Base-by-base conservation (phyloP, 495 filamentous ascomycete genomes). In the Hapsidospora chrysogenum region DNA sequence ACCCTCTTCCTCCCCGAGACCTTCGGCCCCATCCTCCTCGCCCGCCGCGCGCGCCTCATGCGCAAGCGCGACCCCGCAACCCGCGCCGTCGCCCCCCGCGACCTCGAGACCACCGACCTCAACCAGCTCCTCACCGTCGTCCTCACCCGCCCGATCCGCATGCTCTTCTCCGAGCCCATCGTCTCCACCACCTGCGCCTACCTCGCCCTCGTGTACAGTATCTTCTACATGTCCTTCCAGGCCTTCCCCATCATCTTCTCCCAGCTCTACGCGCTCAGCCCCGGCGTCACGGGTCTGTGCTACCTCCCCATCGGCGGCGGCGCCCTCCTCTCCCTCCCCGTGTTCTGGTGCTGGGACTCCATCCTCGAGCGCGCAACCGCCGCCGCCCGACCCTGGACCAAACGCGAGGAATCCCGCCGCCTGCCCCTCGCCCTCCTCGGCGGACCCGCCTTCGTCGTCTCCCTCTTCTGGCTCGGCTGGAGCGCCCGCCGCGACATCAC, bases 151-250 rank as follows among this genome's bases (percentile, higher is more conserved):
- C 57, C 58, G 3, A 42, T 64, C 9, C 51, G 56, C 33, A 62
- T 62, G 58, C 49, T 61, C 20, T 19, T 56, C n/a, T 46, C 49
- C 14, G 58, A 64, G 43, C 52, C 53, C 16, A 55, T 62, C 27
- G 57, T 85, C 14, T 62, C 70, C 17, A 66, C 76, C 22, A 70
- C 61, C 1, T 80, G 75, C 25, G 51, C 82, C 8, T 85, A 81
- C 51, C 62, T 83, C 2, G 63, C 75, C 0, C 53, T 81, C 3
- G 63, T 72, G 10, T 85, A 84, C 48, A 70, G 69, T 5, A 77
- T 85, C 21, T 85, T 86, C 41, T 84, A 81, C 50, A 71, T 84
- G 45, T 78, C 66, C 40, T 80, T 84, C 41, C 68, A 78, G 35
- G 66, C 70, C 3, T 80, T 68, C 45, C 75, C 75, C 0, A 60